phyloP scores from a whole-genome alignment of 352 stramenopile genomes.

The Phytophthora cryptogea region DNA sequence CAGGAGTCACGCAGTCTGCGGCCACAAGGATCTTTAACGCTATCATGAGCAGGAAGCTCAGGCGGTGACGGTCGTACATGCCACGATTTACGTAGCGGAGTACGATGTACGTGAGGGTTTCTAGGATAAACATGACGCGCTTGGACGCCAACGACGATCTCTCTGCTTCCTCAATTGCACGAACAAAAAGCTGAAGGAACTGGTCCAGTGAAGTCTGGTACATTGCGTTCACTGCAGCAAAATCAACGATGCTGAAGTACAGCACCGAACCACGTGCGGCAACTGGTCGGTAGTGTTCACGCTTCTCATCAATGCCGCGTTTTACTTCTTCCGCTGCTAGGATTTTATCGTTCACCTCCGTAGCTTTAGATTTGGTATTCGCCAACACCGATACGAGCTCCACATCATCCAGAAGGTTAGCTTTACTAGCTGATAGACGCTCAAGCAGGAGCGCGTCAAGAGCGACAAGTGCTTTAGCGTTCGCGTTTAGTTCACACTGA shows the following conservation, averaged over 20 bases:
- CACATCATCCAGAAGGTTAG: constrained; percentile 88
- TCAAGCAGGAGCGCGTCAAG: constrained; percentile 89
- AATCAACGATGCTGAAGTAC: constrained; percentile 92
- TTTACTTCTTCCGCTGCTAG: constrained; percentile 86
- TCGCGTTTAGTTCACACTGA: constrained; percentile 81
- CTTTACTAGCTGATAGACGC: constrained; percentile 80
- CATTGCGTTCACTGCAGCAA: constrained; percentile 88
- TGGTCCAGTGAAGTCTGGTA: constrained; percentile 92
- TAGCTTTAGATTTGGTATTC: constrained; percentile 90
- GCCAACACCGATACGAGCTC: constrained; percentile 88
- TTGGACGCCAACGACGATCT: constrained; percentile 79
- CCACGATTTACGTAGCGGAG: constrained; percentile 81
- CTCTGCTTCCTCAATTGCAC: constrained; percentile 83
- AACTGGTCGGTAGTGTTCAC: constrained; percentile 91
- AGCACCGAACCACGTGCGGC: constrained; percentile 85
- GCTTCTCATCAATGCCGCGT: constrained; percentile 89
- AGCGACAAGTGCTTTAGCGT: constrained; percentile 86
- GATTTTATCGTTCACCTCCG: constrained; percentile 92
- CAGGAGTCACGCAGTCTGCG: constrained; percentile 51
- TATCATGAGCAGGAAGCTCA: constrained; percentile 77
- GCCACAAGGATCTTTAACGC: constrained; percentile 81
- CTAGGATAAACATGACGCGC: constrained; percentile 88
- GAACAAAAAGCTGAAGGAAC: constrained; percentile 88
- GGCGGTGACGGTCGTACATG: constrained; percentile 73
- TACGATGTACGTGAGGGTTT: constrained; percentile 85